Conservation (phyloP, 2,329 filamentous ascomycete genomes). For the Fusarium annulatum region DNA sequence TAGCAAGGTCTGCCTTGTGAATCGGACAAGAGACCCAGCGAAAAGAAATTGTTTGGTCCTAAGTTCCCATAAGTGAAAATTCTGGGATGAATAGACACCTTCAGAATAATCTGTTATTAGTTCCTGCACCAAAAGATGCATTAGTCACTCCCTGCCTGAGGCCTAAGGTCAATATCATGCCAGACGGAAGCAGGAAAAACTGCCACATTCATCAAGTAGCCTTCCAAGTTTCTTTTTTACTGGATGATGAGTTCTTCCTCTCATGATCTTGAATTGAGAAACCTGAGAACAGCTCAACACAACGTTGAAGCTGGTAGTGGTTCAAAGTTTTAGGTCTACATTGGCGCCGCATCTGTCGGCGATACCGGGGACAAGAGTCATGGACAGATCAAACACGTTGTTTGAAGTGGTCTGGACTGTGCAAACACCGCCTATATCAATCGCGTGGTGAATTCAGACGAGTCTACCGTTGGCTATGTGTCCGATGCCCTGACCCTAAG, state of each 20-base stretch:
- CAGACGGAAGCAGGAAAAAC: fast-evolving
- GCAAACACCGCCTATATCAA: background rate
- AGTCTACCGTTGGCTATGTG: background rate
- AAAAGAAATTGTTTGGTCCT: fast-evolving
- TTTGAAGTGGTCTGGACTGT: background rate
- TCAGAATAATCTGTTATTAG: background rate
- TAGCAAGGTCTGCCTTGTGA: background rate
- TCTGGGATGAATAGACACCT: fast-evolving
- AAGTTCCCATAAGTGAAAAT: fast-evolving
- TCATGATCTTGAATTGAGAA: background rate
- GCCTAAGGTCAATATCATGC: background rate
- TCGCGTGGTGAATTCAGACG: background rate
- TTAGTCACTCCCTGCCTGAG: background rate
- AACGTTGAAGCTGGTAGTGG: background rate
- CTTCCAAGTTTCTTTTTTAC: fast-evolving
- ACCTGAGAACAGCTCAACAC: background rate
- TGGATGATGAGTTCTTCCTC: fast-evolving
- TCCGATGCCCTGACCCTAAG: background rate
- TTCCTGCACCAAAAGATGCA: background rate
- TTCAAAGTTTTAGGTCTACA: background rate
- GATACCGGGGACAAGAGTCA: background rate
- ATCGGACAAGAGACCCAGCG: background rate
- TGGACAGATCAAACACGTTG: fast-evolving
- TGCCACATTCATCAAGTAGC: background rate
- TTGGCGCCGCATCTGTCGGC: background rate